Evolutionary conservation across 257 asterid genomes (phyloP).

Genomic region (Solanum arcanum): DNA sequence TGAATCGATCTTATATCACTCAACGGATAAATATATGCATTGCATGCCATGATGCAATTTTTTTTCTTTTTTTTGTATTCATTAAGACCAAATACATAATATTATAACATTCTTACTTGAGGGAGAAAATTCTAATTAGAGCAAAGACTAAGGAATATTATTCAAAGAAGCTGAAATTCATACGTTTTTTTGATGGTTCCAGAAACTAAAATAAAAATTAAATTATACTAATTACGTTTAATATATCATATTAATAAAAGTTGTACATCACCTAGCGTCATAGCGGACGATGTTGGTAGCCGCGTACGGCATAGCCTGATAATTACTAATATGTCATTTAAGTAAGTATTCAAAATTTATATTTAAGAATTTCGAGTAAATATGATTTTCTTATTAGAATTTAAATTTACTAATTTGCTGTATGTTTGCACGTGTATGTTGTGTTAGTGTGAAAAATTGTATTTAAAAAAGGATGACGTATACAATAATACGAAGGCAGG

Average conservation of each 20-base stretch:
- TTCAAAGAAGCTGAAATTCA: neutral
- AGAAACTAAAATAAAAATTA: neutral
- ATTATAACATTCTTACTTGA: neutral
- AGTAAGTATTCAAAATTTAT: no score
- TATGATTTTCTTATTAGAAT: neutral
- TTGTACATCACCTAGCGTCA: neutral
- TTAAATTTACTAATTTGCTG: neutral
- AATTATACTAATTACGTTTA: neutral
- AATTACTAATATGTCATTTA: no score
- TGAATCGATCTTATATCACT: neutral
- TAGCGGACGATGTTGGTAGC: neutral
- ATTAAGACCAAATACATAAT: neutral
- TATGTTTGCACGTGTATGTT: no score
- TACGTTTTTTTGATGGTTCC: neutral
- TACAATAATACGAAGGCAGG: neutral
- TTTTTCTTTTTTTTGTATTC: neutral
- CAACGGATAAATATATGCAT: neutral
- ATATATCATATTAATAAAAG: neutral
- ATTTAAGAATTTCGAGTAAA: neutral
- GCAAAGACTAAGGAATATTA: neutral
- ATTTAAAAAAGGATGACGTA: no score
- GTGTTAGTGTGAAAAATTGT: neutral
- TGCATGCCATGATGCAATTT: neutral
- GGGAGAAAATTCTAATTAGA: neutral
- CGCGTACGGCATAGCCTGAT: neutral